These are phyloP conservation scores for Trametes gibbosa DNA, from an alignment of 768 basidiomycete species.

Conservation along the genomic window DNA sequence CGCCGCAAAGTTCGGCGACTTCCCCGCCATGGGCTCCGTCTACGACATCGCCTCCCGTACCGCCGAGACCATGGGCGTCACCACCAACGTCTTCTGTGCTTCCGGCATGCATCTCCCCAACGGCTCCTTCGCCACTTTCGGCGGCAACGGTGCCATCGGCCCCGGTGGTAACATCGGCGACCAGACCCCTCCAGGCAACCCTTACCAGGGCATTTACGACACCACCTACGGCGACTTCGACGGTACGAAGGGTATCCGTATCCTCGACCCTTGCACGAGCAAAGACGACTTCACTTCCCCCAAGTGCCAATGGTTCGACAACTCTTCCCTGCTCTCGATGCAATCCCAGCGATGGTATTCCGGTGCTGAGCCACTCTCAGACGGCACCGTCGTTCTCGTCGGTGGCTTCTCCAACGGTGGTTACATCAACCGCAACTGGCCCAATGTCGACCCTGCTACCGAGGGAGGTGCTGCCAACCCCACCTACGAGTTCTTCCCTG, in stretches of 20 bases:
- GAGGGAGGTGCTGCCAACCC: slow-evolving; percentile 76
- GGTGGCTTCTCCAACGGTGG: slow-evolving; percentile 80
- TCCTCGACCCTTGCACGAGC: slow-evolving; percentile 71
- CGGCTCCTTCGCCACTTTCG: slow-evolving; percentile 71
- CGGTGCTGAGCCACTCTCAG: slow-evolving; percentile 65
- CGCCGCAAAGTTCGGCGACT: slow-evolving; percentile 57
- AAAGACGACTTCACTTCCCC: slow-evolving; percentile 38
- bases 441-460: slow-evolving; percentile 58
- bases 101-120: slow-evolving; percentile 83
- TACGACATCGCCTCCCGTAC: slow-evolving; percentile 66
- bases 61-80: slow-evolving; percentile 65
- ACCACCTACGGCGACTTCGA: slow-evolving; percentile 76
- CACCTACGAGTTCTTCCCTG: slow-evolving; percentile 81
- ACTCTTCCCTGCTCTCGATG: slow-evolving; percentile 60
- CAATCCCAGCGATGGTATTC: slow-evolving; percentile 77
- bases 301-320: slow-evolving; percentile 72
- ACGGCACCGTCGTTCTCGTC: slow-evolving; percentile 77
- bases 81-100: slow-evolving; percentile 76
- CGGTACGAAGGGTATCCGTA: slow-evolving; percentile 74
- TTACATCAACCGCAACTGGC: slow-evolving; percentile 74
- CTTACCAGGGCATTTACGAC: slow-evolving; percentile 54
- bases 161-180: slow-evolving; percentile 56
- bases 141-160: slow-evolving; percentile 75
- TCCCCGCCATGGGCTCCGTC: slow-evolving; percentile 72
- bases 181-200: slow-evolving; percentile 41